Conservation (phyloP, 2,329 filamentous ascomycete species). For the Penicillium aurantiogriseum region DNA sequence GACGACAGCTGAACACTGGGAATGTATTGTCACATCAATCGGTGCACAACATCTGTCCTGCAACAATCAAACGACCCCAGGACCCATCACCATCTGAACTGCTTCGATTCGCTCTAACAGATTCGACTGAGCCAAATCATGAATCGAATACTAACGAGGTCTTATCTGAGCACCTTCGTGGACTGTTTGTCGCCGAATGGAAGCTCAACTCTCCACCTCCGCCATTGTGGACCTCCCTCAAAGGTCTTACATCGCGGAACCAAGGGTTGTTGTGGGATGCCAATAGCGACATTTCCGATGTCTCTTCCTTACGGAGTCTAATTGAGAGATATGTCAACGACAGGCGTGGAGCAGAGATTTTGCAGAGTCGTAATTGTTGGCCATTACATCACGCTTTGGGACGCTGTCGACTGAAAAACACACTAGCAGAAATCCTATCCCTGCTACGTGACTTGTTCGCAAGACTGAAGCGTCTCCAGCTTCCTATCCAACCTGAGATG, state of each 20-base stretch:
- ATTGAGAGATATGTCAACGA: constrained; percentile 28
- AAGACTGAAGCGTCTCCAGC: constrained; percentile 25
- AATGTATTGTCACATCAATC: not conserved
- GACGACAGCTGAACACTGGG: not conserved
- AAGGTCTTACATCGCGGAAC: constrained; percentile 6
- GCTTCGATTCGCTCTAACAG: constrained; percentile 34
- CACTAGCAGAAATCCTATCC: constrained; percentile 33
- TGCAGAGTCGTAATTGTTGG: constrained; percentile 9
- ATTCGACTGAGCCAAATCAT: constrained; percentile 14
- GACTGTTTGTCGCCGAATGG: constrained; percentile 27
- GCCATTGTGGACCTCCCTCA: constrained; percentile 24
- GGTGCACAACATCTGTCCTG: not conserved
- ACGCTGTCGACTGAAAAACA: constrained; percentile 23
- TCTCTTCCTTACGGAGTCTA: constrained; percentile 22
- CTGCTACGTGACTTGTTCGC: constrained; percentile 31
- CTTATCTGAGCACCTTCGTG: constrained; percentile 17
- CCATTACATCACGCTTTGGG: constrained; percentile 22
- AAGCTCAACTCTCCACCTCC: constrained; percentile 16
- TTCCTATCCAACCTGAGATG: constrained; percentile 11
- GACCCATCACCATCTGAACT: constrained; percentile 30
- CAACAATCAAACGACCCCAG: not conserved
- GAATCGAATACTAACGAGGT: constrained; percentile 3
- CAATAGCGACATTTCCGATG: not conserved
- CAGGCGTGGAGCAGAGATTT: constrained; percentile 1
- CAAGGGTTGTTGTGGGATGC: not conserved